Conservation (phyloP, 768 basidiomycete genomes). For the Russula abietina region DNA sequence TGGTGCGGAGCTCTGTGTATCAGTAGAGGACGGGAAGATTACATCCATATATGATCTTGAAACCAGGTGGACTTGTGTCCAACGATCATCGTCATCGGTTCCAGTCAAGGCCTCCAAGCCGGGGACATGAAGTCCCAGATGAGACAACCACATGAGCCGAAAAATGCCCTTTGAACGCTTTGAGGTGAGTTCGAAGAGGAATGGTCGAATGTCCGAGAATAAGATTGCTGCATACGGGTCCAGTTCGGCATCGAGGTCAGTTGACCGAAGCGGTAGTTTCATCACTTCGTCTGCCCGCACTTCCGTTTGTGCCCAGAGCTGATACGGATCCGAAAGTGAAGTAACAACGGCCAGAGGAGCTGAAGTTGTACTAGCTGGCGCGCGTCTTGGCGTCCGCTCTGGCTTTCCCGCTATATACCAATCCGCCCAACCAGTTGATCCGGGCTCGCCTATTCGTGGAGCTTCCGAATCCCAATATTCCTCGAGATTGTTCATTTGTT, state of each 20-base stretch:
- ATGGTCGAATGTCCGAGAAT: conserved; percentile 62
- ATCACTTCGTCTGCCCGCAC: conserved; percentile 39
- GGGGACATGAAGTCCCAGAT: conserved; percentile 67
- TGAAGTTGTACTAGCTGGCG: conserved; percentile 10
- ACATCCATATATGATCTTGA: conserved; percentile 41
- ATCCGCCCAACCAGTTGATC: conserved; percentile 60
- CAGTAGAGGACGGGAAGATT: conserved; percentile 45
- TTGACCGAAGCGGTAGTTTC: conserved; percentile 49
- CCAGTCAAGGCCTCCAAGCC: conserved; percentile 41
- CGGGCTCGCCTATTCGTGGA: conserved; percentile 65
- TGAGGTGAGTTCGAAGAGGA: conserved; percentile 44
- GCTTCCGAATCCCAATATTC: conserved; percentile 81
- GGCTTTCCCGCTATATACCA: conserved; percentile 49
- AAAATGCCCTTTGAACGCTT: conserved; percentile 47
- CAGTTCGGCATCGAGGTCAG: conserved; percentile 40
- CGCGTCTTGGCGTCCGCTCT: conserved; percentile 24
- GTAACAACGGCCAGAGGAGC: conserved; percentile 26
- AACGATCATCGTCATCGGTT: conserved; percentile 55
- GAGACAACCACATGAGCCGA: conserved; percentile 63
- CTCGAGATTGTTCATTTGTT: conserved; percentile 56
- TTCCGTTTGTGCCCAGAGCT: conserved; percentile 60
- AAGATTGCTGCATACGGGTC: conserved; percentile 73
- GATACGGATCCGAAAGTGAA: conserved; percentile 51
- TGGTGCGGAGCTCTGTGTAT: conserved; percentile 35
- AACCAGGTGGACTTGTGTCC: conserved; percentile 48